Base-by-base conservation (phyloP, 768 basidiomycete genomes). In the Calocera cornea region DNA sequence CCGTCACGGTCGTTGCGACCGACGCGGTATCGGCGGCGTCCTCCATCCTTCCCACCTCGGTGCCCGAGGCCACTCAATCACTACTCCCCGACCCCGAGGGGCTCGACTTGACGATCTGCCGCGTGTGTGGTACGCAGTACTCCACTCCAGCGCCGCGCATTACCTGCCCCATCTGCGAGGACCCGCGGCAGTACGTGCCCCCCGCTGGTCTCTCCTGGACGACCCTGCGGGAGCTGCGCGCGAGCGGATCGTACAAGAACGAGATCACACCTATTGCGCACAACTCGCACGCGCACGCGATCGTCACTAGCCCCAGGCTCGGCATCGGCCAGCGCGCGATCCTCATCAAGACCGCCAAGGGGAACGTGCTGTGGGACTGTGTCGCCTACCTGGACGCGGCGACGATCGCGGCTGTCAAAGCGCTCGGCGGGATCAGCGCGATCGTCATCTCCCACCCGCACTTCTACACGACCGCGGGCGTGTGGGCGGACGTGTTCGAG, bases 361-460 rank as follows among this genome's bases (percentile, higher is more conserved):
- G 68, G 16, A 69, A 69, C 63, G 44, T 69, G 2, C 34, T 69
- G 7, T 69, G 68, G 68, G 68, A 69, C 41, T 41, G 67, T 7
- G 27, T 69, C 41, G 54, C 68, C 27, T 67, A 47, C 31, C 47
- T 69, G 1, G 68, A 69, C 41, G 66, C 63, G 22, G 49, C 47
- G 33, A 69, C 68, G 14, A 34, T 69, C 31, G 22, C 24, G 5
- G 40, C 66, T n/a, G 67, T 69, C 49, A 29, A 68, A 1, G 67
- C 33, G 31, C 38, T 69, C 17, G 68, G 68, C n/a, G 68, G 68
- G 1, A 64, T 69, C n/a, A 19, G 41, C 2, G 49, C 47, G 19
- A 69, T 69, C 34, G 54, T 69, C n/a, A 69, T 69, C 19, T 69
- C 68, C 11, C 68, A 69, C 34, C 68, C 68, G 31, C 68, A 69